phyloP scores from a whole-genome alignment of 2,329 filamentous ascomycete genomes.

The Diaporthe sp. region DNA sequence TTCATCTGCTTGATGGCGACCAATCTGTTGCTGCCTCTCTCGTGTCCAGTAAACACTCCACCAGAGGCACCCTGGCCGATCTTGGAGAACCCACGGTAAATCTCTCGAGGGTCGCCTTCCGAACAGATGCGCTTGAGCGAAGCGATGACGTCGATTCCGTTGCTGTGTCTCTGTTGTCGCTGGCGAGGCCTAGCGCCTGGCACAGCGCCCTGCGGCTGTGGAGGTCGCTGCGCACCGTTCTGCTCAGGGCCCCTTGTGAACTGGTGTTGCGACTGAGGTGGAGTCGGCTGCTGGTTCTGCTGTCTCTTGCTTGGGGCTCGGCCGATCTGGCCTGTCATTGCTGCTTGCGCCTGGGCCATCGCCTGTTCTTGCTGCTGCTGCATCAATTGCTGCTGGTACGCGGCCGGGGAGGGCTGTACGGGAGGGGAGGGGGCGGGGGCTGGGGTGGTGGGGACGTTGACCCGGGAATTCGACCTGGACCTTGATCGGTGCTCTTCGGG shows the following conservation, averaged over 20 bases:
- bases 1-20: constrained; percentile 99
- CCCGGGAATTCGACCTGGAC: constrained; percentile 78
- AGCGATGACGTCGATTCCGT: constrained; percentile 83
- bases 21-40: constrained; percentile 84
- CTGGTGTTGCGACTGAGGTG: constrained; percentile 68
- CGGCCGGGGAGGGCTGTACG: constrained; percentile 58
- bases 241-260: constrained; percentile 52
- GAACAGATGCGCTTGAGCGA: constrained; percentile 92
- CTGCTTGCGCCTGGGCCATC: constrained; percentile 83
- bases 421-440: constrained; percentile 60
- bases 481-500: constrained; percentile 77
- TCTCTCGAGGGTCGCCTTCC: constrained; percentile 87
- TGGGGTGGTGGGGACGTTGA: constrained; percentile 59
- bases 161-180: constrained; percentile 80
- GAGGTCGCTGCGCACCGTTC: constrained; percentile 54
- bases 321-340: constrained; percentile 79
- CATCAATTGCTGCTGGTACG: constrained; percentile 74
- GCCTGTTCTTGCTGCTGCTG: constrained; percentile 92
- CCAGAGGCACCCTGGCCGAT: constrained; percentile 98
- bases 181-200: constrained; percentile 79
- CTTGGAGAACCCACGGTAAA: constrained; percentile 90
- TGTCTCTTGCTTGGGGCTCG: constrained; percentile 82
- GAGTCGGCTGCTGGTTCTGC: constrained; percentile 63
- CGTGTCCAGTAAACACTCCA: constrained; percentile 93
- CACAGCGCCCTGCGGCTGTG: constrained; percentile 52